Conservation (phyloP, 1,139 yeast genomes). For the Entelexis paramagnoliae region DNA sequence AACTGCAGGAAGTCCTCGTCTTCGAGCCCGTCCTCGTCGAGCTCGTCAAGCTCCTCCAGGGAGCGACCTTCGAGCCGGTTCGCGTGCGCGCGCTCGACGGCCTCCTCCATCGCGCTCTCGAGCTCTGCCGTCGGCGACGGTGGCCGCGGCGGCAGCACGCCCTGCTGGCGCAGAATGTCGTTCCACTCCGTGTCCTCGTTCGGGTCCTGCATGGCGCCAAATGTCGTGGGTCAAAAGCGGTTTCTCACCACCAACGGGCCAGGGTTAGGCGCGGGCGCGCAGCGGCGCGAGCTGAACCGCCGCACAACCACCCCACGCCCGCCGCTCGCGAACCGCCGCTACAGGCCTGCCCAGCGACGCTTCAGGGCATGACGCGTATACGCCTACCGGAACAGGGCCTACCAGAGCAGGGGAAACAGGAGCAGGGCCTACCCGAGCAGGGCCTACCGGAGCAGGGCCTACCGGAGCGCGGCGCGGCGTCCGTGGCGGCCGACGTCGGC, state of each 20-base stretch:
- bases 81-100: constrained; percentile 62
- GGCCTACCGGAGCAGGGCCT: too few species aligned
- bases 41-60: constrained; percentile 66
- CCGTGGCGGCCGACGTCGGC: not conserved
- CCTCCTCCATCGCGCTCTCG: constrained; percentile 81
- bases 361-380: too few species aligned
- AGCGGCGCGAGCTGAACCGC: too few species aligned
- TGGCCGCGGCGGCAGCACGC: constrained; percentile 84
- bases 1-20: constrained; percentile 63
- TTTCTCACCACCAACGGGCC: not conserved
- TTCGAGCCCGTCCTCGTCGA: constrained; percentile 61
- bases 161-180: constrained; percentile 80
- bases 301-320: too few species aligned
- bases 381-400: too few species aligned
- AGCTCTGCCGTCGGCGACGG: constrained; percentile 80
- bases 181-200: constrained; percentile 98
- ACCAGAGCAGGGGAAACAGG: too few species aligned
- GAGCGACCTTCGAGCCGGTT: constrained; percentile 65
- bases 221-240: too few species aligned
- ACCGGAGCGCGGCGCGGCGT: not conserved
- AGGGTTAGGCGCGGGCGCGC: not conserved
- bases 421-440: too few species aligned
- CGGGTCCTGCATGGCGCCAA: constrained; percentile 50
- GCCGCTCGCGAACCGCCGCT: too few species aligned
- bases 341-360: too few species aligned